Evolutionary conservation across 768 basidiomycete species (phyloP).

Genomic region (Hydnum rufescens): DNA sequence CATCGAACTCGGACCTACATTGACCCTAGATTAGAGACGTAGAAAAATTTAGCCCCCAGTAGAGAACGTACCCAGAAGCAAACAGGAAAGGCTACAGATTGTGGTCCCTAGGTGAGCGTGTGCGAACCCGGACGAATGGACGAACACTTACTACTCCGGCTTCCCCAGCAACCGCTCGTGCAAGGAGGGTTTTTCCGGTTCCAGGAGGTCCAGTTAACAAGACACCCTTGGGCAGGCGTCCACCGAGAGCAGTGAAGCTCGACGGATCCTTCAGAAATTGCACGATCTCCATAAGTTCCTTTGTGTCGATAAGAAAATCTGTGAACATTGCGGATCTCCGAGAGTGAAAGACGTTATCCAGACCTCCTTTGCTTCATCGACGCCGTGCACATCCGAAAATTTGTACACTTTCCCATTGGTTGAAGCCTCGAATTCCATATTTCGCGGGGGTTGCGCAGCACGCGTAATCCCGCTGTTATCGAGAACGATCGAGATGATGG

Average conservation of each 20-base stretch:
- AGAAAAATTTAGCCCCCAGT: no score
- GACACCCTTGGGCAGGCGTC: constrained; percentile 86
- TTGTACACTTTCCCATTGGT: constrained; percentile 59
- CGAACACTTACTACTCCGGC: constrained; percentile 46
- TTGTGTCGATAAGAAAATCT: constrained; percentile 9
- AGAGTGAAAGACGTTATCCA: constrained; percentile 13
- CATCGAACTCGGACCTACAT: constrained; percentile 77
- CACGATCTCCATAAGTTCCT: constrained; percentile 90
- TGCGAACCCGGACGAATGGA: neutral
- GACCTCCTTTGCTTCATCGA: constrained; percentile 90
- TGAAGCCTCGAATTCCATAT: constrained; percentile 64
- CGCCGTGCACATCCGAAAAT: constrained; percentile 91
- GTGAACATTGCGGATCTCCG: neutral
- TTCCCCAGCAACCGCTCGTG: constrained; percentile 91
- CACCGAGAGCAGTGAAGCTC: constrained; percentile 75
- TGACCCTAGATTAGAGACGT: constrained; percentile 1
- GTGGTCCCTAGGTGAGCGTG: constrained; percentile 2
- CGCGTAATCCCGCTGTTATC: constrained; percentile 91
- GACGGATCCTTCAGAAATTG: constrained; percentile 89
- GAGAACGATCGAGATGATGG: constrained; percentile 70
- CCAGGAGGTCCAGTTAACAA: constrained; percentile 80
- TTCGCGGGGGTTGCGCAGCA: constrained; percentile 41
- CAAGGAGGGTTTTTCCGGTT: constrained; percentile 97
- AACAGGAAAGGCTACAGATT: constrained; percentile 60
- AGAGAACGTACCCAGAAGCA: constrained; percentile 62